Conservation (phyloP, 306 rosid species). For the Vicia sativa region DNA sequence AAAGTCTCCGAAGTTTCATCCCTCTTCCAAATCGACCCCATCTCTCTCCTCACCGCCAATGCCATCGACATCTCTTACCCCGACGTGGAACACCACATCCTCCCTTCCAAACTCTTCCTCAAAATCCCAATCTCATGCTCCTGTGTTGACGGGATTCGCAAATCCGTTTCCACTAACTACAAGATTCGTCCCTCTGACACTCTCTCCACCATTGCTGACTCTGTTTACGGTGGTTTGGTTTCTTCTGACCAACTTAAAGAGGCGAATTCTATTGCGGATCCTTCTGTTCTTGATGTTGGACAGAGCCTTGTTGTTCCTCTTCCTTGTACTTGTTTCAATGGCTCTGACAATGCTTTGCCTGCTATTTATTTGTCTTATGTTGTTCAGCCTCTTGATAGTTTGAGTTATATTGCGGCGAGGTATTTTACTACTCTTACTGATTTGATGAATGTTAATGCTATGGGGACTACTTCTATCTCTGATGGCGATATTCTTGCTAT, state of each 20-base stretch:
- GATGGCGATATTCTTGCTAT: conserved; percentile 84
- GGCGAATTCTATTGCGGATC: conserved; percentile 81
- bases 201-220: conserved; percentile 72
- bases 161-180: conserved; percentile 78
- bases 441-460: conserved; percentile 96
- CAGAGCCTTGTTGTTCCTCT: conserved; percentile 82
- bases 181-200: conserved; percentile 85
- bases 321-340: conserved; percentile 97
- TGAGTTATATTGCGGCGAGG: conserved; percentile 69
- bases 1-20: conserved; percentile 92
- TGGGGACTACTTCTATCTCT: conserved; percentile 75
- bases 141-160: conserved; percentile 92
- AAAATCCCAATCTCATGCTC: conserved; percentile 82
- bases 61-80: conserved; percentile 93
- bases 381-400: conserved; percentile 64
- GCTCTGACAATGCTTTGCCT: conserved; percentile 85
- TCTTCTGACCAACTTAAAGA: conserved; percentile 90
- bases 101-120: conserved; percentile 79
- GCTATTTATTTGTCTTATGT: conserved; percentile 91
- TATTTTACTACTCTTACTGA: conserved; percentile 87
- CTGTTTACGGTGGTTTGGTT: conserved; percentile 76
- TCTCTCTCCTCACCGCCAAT: conserved; percentile 79
- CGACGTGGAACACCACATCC: conserved; percentile 91
- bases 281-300: conserved; percentile 80
- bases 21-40: conserved; percentile 89